Evolutionary conservation across 2,329 filamentous ascomycete species (phyloP).

Genomic region (Sporothrix variecibatus): DNA sequence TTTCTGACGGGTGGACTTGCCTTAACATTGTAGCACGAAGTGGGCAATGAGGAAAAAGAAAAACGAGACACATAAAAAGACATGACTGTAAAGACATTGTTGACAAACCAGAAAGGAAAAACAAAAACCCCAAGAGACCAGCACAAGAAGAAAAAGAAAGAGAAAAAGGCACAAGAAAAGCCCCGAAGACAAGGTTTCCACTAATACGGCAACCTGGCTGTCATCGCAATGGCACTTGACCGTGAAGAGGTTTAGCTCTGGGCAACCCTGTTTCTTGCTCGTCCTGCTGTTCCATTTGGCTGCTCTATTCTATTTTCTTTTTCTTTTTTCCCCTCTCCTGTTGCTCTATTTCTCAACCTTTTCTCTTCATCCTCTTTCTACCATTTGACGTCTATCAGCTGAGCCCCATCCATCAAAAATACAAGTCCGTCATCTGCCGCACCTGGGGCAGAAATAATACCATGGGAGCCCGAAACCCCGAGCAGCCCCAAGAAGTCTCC

Average conservation of each 20-base stretch:
- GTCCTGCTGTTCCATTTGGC: background rate
- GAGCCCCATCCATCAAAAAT: background rate
- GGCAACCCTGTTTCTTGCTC: background rate
- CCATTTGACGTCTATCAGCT: background rate
- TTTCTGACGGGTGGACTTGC: background rate
- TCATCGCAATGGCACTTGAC: background rate
- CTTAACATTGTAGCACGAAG: background rate
- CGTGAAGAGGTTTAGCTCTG: background rate
- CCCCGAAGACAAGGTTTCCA: conserved; percentile 15
- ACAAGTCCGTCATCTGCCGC: background rate
- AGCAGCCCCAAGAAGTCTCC: background rate
- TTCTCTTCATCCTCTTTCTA: background rate
- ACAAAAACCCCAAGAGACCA: background rate
- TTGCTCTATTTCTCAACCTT: background rate
- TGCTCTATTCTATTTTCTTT: background rate
- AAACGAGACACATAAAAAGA: background rate
- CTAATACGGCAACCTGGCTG: conserved; percentile 1
- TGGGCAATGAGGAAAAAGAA: conserved; percentile 2
- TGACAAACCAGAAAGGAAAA: background rate
- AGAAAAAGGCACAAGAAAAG: background rate
- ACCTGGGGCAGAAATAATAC: background rate
- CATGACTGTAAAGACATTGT: background rate
- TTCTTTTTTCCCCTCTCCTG: background rate
- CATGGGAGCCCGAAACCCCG: background rate
- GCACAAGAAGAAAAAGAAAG: background rate